Conservation (phyloP, 805 yeast genomes). For the Saturnispora galanensis region DNA sequence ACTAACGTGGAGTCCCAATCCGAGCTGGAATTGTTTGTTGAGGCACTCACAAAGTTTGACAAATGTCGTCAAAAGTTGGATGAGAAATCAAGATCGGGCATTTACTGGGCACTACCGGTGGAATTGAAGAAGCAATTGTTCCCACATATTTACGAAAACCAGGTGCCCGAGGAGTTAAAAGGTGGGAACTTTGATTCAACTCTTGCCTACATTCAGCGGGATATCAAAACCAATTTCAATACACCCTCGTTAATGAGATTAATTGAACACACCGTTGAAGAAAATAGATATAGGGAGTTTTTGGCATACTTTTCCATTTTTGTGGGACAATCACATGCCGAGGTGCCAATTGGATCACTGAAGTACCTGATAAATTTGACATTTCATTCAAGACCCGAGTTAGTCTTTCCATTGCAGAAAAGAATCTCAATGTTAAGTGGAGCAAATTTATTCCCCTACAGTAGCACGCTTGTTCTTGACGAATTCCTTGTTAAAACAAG, state of each 20-base stretch:
- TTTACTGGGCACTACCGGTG: not conserved
- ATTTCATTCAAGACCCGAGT: not conserved
- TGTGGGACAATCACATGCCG: conserved; percentile 4
- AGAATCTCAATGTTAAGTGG: conserved; percentile 1
- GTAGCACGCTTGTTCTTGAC: not conserved
- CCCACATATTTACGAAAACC: not conserved
- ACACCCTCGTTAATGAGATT: conserved; percentile 3
- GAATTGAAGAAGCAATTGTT: not conserved
- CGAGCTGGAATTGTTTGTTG: not conserved
- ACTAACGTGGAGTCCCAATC: not conserved
- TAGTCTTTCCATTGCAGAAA: conserved; percentile 1
- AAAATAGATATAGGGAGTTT: conserved; percentile 9
- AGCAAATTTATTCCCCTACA: conserved; percentile 1
- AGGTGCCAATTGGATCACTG: conserved; percentile 7
- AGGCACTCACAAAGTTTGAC: not conserved
- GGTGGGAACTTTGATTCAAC: not conserved
- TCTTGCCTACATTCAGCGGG: not conserved
- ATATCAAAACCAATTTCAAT: conserved; percentile 1
- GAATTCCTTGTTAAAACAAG: not conserved
- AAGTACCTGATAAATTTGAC: not conserved
- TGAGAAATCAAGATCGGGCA: not conserved
- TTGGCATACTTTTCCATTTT: conserved; percentile 3
- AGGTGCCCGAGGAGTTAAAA: not conserved
- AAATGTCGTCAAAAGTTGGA: conserved; percentile 1
- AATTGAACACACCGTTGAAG: conserved; percentile 5